A percentile compares a stretch with the other conserved stretches of the same genome.
phyloP scores from a whole-genome alignment of 2,329 filamentous ascomycete species.

The Trichoderma hamatum region DNA sequence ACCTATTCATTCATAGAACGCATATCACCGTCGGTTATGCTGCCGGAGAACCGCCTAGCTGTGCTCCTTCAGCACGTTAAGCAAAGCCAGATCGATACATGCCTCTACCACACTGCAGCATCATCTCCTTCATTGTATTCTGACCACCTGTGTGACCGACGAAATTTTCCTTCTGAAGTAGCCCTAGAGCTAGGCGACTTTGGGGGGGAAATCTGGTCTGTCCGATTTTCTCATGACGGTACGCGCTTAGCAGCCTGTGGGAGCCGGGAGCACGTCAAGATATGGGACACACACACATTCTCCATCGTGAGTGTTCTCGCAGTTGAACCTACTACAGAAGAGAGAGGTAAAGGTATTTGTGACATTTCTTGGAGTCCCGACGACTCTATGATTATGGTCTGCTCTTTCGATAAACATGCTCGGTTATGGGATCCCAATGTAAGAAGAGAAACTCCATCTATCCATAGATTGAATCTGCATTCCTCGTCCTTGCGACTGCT shows the following conservation, averaged over 20 bases:
- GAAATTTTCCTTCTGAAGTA: conserved; percentile 75
- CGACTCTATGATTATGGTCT: conserved; percentile 82
- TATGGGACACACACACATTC: conserved; percentile 80
- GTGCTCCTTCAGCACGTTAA: conserved; percentile 83
- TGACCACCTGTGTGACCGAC: conserved; percentile 81
- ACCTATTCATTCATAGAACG: conserved; percentile 59
- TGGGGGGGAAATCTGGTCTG: conserved; percentile 84
- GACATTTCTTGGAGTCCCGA: conserved; percentile 92
- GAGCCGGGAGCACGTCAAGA: conserved; percentile 71
- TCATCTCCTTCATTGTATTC: conserved; percentile 81
- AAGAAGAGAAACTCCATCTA: conserved; percentile 38
- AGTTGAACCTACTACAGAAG: conserved; percentile 71
- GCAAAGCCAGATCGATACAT: conserved; percentile 77
- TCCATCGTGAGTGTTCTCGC: conserved; percentile 62
- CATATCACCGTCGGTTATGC: conserved; percentile 95
- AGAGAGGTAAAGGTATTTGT: conserved; percentile 66
- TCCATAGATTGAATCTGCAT: neutral
- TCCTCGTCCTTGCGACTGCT: neutral
- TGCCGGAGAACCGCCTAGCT: conserved; percentile 87
- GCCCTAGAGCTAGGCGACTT: conserved; percentile 73
- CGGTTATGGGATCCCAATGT: conserved; percentile 75
- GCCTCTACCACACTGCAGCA: conserved; percentile 84
- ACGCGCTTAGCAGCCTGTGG: conserved; percentile 81
- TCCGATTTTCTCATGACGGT: conserved; percentile 88
- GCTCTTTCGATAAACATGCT: conserved; percentile 73